Evolutionary conservation across 257 asterid species (phyloP).

Genomic region (Mentha longifolia): DNA sequence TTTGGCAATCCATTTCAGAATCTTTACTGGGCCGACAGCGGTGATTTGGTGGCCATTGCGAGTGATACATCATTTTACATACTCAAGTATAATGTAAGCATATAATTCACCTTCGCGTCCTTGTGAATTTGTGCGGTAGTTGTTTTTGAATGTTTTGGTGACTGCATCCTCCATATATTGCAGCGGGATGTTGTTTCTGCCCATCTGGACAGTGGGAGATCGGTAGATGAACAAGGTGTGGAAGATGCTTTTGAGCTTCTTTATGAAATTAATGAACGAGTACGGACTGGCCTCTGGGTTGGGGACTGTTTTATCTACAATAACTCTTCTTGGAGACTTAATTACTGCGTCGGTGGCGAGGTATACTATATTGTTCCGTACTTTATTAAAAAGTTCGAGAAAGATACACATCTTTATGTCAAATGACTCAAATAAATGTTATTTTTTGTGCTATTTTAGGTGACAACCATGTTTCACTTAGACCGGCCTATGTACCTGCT

Average conservation of each 20-base stretch:
- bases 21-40: slow-evolving; percentile 96
- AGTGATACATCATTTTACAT: slow-evolving; percentile 83
- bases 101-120: slow-evolving; percentile 28
- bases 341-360: slow-evolving; percentile 99
- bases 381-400: slow-evolving; percentile 18
- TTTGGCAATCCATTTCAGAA: slow-evolving; percentile 56
- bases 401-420: slow-evolving; percentile 18
- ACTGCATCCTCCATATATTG: slow-evolving; percentile 35
- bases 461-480: slow-evolving; percentile 96
- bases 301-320: slow-evolving; percentile 98
- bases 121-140: slow-evolving; percentile 18
- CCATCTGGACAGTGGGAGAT: slow-evolving; percentile 84
- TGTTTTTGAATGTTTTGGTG: slow-evolving; percentile 13
- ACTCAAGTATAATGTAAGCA: slow-evolving; percentile 73
- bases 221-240: slow-evolving; percentile 92
- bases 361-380: slow-evolving; percentile 44
- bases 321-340: slow-evolving; percentile 96
- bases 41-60: slow-evolving; percentile 84
- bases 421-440: slow-evolving; percentile 6
- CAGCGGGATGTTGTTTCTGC: slow-evolving; percentile 98
- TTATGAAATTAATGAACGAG: slow-evolving; percentile 93
- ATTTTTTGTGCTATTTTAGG: slow-evolving; percentile 46
- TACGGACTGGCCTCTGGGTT: slow-evolving; percentile 96
- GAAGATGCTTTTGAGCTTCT: slow-evolving; percentile 99
- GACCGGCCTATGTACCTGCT: slow-evolving; percentile 98